A percentile compares a stretch with the other conserved stretches of the same genome.
Evolutionary conservation across 768 basidiomycete genomes (phyloP).

Genomic region (Boletus rubroflammeus): DNA sequence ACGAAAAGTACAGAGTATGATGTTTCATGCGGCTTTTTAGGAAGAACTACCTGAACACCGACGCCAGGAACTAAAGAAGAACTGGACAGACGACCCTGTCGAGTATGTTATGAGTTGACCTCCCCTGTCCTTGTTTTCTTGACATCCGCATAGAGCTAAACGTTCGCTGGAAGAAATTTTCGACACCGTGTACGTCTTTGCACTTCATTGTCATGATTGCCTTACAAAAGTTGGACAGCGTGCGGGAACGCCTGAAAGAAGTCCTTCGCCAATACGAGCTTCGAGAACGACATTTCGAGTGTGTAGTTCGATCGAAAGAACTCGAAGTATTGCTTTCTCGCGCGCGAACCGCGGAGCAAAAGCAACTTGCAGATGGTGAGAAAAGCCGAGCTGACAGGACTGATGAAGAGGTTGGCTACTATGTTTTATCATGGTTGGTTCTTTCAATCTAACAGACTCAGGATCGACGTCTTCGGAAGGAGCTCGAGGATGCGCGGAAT

Average conservation of each 20-base stretch:
- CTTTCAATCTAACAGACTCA: constrained; percentile 28
- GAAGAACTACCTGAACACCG: constrained; percentile 62
- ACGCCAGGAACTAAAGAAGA: constrained; percentile 72
- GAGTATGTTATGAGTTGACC: constrained; percentile 50
- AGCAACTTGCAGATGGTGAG: constrained; percentile 76
- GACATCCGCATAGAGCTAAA: constrained; percentile 49
- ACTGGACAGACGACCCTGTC: constrained; percentile 70
- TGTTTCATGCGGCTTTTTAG: constrained; percentile 33
- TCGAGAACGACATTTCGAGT: constrained; percentile 89
- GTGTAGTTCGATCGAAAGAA: constrained; percentile 88
- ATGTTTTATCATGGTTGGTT: constrained; percentile 1
- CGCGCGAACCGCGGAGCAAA: constrained; percentile 84
- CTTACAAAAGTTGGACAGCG: constrained; percentile 40
- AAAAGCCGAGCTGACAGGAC: constrained; percentile 60
- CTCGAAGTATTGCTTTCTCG: constrained; percentile 83
- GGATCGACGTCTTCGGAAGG: constrained; percentile 67
- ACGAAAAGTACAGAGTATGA: neutral
- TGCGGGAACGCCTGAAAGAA: constrained; percentile 83
- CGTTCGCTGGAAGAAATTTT: constrained; percentile 80
- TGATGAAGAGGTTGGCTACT: constrained; percentile 66
- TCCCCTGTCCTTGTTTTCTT: neutral
- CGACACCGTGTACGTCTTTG: constrained; percentile 67
- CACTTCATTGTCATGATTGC: neutral
- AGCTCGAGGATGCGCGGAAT: constrained; percentile 76
- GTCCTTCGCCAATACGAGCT: constrained; percentile 85